Evolutionary conservation across 306 rosid genomes (phyloP).

Genomic region (Echinosophora koreensis): DNA sequence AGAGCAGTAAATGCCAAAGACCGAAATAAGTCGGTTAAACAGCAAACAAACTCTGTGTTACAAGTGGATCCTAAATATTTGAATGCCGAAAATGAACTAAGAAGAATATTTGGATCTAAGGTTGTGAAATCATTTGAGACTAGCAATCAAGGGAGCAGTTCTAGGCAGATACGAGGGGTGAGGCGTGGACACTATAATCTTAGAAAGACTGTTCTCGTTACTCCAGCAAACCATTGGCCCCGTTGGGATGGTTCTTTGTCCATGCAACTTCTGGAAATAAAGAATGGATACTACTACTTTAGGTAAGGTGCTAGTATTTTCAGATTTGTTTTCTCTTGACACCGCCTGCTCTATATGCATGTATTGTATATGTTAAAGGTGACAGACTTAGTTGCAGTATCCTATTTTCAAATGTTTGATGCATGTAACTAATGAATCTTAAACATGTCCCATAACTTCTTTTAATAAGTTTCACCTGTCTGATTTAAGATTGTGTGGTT

Average conservation of each 20-base stretch:
- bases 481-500: constrained; percentile 29
- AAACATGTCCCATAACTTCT: not conserved
- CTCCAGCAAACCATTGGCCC: constrained; percentile 84
- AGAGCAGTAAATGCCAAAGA: constrained; percentile 48
- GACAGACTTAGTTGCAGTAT: constrained; percentile 16
- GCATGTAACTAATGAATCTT: constrained; percentile 24
- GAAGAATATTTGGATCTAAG: constrained; percentile 94
- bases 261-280: constrained; percentile 75
- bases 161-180: constrained; percentile 84
- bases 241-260: constrained; percentile 92
- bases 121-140: constrained; percentile 91
- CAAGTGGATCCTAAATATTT: constrained; percentile 87
- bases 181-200: constrained; percentile 69
- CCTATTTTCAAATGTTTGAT: constrained; percentile 28
- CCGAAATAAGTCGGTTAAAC: constrained; percentile 51
- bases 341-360: not conserved
- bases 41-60: constrained; percentile 48
- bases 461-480: not conserved
- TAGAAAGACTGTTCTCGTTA: constrained; percentile 78
- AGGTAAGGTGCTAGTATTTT: constrained; percentile 59
- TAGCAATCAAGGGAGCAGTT: constrained; percentile 78
- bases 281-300: constrained; percentile 74
- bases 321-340: not conserved
- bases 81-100: constrained; percentile 91
- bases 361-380: constrained; percentile 6